Conservation (phyloP, 1,284 basidiomycete genomes). For the Psilocybe mexicana region DNA sequence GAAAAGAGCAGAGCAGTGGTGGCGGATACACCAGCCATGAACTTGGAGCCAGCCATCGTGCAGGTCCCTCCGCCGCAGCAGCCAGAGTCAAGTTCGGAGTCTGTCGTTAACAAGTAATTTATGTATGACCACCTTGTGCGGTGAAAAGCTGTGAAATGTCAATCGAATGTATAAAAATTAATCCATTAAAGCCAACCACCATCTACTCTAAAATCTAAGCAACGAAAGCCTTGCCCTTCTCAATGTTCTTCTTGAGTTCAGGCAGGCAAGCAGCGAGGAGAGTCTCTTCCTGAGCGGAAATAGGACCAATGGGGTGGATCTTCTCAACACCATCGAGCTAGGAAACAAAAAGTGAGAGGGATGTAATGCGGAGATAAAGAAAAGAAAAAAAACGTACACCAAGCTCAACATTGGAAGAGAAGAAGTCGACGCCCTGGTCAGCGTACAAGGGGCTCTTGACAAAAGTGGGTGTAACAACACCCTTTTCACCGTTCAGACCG, state of each 20-base stretch:
- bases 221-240: slow-evolving; percentile 89
- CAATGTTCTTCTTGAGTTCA: slow-evolving; percentile 96
- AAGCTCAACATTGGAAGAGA: slow-evolving; percentile 89
- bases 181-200: not conserved
- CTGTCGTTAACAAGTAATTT: too few species aligned
- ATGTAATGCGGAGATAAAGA: slow-evolving; percentile 8
- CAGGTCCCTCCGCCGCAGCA: too few species aligned
- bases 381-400: slow-evolving; percentile 56
- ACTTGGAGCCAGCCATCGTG: too few species aligned
- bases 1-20: not conserved
- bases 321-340: slow-evolving; percentile 87
- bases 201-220: slow-evolving; percentile 31
- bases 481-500: slow-evolving; percentile 86
- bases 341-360: slow-evolving; percentile 17
- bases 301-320: slow-evolving; percentile 79
- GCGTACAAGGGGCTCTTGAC: slow-evolving; percentile 86
- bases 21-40: not conserved
- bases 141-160: not conserved
- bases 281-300: slow-evolving; percentile 83
- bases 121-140: too few species aligned
- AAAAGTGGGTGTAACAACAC: slow-evolving; percentile 83
- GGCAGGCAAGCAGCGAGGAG: slow-evolving; percentile 87
- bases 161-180: not conserved
- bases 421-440: slow-evolving; percentile 85
- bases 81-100: too few species aligned